Percentiles rank a stretch among this genome's conserved stretches.
These are phyloP conservation scores for Metschnikowia orientalis DNA, from an alignment of 805 yeast genomes.

Conservation along the genomic window DNA sequence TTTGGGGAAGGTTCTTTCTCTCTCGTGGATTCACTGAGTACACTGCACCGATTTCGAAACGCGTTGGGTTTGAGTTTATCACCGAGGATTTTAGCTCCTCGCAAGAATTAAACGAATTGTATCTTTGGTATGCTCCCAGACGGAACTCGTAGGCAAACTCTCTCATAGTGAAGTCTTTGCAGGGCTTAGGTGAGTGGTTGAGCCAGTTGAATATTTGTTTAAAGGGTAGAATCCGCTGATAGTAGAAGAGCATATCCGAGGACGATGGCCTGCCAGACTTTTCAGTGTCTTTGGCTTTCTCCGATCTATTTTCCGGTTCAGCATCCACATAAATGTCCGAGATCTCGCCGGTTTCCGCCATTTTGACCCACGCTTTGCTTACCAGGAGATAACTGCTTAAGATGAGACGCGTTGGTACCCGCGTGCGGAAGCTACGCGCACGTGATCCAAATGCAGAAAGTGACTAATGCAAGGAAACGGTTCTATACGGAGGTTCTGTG, in stretches of 20 bases:
- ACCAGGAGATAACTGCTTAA: too few species aligned
- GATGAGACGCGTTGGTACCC: too few species aligned
- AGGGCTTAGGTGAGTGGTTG: conserved; percentile 75
- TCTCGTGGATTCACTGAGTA: conserved; percentile 85
- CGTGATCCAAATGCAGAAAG: too few species aligned
- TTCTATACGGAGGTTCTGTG: too few species aligned
- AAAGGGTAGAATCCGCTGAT: conserved; percentile 71
- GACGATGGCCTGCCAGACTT: conserved; percentile 33
- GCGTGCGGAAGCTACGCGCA: too few species aligned
- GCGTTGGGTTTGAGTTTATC: conserved; percentile 68
- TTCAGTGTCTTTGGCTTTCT: conserved; percentile 3
- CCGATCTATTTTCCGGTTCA: too few species aligned
- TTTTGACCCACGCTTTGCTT: too few species aligned
- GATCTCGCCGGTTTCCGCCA: too few species aligned
- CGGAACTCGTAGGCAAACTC: conserved; percentile 91
- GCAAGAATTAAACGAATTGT: conserved; percentile 63
- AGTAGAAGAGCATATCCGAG: conserved; percentile 69
- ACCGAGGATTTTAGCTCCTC: conserved; percentile 80
- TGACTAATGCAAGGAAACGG: too few species aligned
- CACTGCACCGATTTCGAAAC: conserved; percentile 94
- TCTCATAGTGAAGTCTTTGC: conserved; percentile 75
- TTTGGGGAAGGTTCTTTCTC: conserved; percentile 69
- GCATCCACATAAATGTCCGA: conserved; percentile 2
- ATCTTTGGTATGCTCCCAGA: conserved; percentile 86
- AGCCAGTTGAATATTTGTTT: conserved; percentile 81